Evolutionary conservation across 2,329 filamentous ascomycete species (phyloP).

Genomic region (Ophiostoma triangulosporum): DNA sequence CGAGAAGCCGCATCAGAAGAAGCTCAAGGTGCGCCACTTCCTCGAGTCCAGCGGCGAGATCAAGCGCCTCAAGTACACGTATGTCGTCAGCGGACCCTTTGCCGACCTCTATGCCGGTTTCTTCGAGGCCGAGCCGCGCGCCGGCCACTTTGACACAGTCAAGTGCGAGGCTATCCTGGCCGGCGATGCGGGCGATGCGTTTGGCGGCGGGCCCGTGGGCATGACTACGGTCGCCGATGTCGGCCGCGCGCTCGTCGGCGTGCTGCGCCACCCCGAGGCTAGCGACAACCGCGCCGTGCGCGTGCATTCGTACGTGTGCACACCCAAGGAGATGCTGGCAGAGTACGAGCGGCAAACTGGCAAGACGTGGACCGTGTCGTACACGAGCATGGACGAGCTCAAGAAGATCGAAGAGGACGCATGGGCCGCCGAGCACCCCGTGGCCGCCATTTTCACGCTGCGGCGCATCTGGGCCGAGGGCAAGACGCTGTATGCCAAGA

Average conservation of each 20-base stretch:
- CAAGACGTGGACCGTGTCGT: slow-evolving; percentile 3
- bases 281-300: slow-evolving; percentile 8
- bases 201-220: background rate
- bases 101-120: slow-evolving; percentile 10
- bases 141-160: slow-evolving; percentile 7
- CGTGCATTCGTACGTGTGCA: slow-evolving; percentile 7
- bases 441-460: slow-evolving; percentile 10
- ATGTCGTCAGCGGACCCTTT: slow-evolving; percentile 10
- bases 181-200: background rate
- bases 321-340: slow-evolving; percentile 6
- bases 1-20: slow-evolving; percentile 12
- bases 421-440: slow-evolving; percentile 1
- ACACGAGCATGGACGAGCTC: slow-evolving; percentile 7
- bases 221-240: slow-evolving; percentile 12
- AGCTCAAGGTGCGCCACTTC: slow-evolving; percentile 9
- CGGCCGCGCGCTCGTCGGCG: slow-evolving; percentile 4
- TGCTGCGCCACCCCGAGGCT: slow-evolving; percentile 5
- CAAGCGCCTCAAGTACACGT: slow-evolving; percentile 4
- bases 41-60: slow-evolving; percentile 1
- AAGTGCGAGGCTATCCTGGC: background rate
- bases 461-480: slow-evolving; percentile 12
- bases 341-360: slow-evolving; percentile 12
- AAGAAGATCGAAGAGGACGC: slow-evolving; percentile 4
- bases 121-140: slow-evolving; percentile 6
- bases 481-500: slow-evolving; percentile 41